Evolutionary conservation across 305 asterid species (phyloP).

Genomic region (Fraxinus paxiana): DNA sequence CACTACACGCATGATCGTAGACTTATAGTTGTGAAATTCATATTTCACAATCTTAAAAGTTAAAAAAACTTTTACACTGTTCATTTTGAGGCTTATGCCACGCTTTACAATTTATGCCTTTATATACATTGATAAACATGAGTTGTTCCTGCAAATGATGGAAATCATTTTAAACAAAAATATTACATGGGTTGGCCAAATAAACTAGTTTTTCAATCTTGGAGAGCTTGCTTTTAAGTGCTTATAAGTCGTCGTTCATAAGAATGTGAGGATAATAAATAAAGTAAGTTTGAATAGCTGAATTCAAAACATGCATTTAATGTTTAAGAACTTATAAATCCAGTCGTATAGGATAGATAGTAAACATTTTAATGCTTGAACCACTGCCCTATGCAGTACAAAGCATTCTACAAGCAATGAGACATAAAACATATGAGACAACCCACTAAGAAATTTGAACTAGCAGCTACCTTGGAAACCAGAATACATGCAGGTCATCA

Average conservation of each 20-base stretch:
- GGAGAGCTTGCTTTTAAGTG: not conserved
- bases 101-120: not conserved
- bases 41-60: not conserved
- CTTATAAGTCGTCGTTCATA: not conserved
- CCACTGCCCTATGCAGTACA: not conserved
- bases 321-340: not conserved
- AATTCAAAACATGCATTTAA: not conserved
- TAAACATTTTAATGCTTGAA: not conserved
- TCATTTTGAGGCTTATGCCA: not conserved
- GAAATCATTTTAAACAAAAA: not conserved
- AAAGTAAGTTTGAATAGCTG: not conserved
- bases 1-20: not conserved
- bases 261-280: not conserved
- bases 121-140: not conserved
- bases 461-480: not conserved
- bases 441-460: not conserved
- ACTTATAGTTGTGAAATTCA: not conserved
- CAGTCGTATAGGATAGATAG: not conserved
- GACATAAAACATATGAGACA: not conserved
- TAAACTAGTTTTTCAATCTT: not conserved
- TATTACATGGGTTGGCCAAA: not conserved
- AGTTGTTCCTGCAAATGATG: not conserved
- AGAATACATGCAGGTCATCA: not conserved
- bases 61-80: not conserved
- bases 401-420: not conserved